These are phyloP conservation scores for Geotrichum cucujoidarum DNA, from an alignment of 1,139 yeast species.

Conservation along the genomic window DNA sequence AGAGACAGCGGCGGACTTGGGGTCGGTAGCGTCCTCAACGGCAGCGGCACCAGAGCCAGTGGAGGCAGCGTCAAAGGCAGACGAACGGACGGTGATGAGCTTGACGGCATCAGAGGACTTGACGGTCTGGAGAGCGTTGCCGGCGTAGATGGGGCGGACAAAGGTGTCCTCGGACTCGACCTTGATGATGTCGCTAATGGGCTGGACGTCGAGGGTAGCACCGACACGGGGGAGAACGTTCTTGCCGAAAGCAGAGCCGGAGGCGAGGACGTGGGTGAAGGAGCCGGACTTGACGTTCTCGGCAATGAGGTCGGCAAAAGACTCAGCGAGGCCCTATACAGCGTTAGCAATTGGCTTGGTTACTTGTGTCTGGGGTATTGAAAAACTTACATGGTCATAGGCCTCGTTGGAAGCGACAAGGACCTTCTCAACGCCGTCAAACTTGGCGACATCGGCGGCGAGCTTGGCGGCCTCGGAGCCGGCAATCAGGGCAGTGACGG, in stretches of 20 bases:
- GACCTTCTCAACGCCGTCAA: conserved; percentile 39
- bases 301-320: conserved; percentile 39
- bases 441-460: conserved; percentile 36
- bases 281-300: conserved; percentile 40
- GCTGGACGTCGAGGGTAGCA: conserved; percentile 81
- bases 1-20: conserved; percentile 32
- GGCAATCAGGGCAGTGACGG: conserved; percentile 41
- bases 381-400: conserved; percentile 33
- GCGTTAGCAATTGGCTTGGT: background rate
- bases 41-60: conserved; percentile 41
- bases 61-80: conserved; percentile 68
- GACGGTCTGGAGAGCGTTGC: conserved; percentile 85
- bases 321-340: conserved; percentile 35
- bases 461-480: conserved; percentile 37
- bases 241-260: conserved; percentile 85
- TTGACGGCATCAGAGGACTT: conserved; percentile 61
- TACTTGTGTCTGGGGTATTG: no score
- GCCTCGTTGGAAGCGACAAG: conserved; percentile 36
- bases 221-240: conserved; percentile 81
- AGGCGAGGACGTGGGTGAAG: conserved; percentile 67
- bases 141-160: conserved; percentile 92
- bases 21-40: conserved; percentile 49
- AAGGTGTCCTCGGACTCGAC: conserved; percentile 67
- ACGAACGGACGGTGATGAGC: conserved; percentile 72
- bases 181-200: conserved; percentile 72